phyloP scores from a whole-genome alignment of 2,329 filamentous ascomycete genomes.

The Colletotrichum musae region DNA sequence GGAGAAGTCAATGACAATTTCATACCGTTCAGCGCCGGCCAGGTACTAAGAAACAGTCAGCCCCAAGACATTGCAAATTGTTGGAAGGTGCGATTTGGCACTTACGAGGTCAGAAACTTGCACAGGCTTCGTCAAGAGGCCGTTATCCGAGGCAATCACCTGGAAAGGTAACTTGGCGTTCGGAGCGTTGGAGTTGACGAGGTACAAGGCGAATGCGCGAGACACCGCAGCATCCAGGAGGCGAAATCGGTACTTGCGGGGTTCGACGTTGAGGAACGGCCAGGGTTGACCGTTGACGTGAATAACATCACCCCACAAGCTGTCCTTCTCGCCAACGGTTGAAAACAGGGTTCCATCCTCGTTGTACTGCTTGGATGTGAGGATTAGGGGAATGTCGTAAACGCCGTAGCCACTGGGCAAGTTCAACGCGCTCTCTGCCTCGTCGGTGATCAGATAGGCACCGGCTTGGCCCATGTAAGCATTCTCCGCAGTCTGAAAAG shows the following conservation, averaged over 20 bases:
- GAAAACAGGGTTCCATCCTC: conserved; percentile 63
- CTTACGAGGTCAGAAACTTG: conserved; percentile 51
- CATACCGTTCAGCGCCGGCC: conserved; percentile 70
- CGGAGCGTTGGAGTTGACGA: conserved; percentile 51
- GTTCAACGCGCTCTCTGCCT: conserved; percentile 61
- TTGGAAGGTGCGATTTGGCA: conserved; percentile 44
- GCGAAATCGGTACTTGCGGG: conserved; percentile 72
- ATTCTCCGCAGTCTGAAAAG: conserved; percentile 64
- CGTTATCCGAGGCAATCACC: conserved; percentile 68
- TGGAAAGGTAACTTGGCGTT: conserved; percentile 59
- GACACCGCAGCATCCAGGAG: conserved; percentile 65
- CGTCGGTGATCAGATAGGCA: conserved; percentile 67
- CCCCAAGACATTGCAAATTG: background rate
- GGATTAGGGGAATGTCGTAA: conserved; percentile 67
- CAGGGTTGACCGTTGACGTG: conserved; percentile 72
- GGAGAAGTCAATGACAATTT: conserved; percentile 70
- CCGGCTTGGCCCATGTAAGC: conserved; percentile 71
- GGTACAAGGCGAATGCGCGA: conserved; percentile 63
- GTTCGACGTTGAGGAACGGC: conserved; percentile 70
- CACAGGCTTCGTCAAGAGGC: conserved; percentile 63
- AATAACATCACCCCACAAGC: conserved; percentile 70
- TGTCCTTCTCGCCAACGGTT: conserved; percentile 58
- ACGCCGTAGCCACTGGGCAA: conserved; percentile 64
- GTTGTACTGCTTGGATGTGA: conserved; percentile 67
- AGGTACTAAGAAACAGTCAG: conserved; percentile 48